These are phyloP conservation scores for Nemophila menziesii DNA, from an alignment of 257 asterid species.

Conservation along the genomic window DNA sequence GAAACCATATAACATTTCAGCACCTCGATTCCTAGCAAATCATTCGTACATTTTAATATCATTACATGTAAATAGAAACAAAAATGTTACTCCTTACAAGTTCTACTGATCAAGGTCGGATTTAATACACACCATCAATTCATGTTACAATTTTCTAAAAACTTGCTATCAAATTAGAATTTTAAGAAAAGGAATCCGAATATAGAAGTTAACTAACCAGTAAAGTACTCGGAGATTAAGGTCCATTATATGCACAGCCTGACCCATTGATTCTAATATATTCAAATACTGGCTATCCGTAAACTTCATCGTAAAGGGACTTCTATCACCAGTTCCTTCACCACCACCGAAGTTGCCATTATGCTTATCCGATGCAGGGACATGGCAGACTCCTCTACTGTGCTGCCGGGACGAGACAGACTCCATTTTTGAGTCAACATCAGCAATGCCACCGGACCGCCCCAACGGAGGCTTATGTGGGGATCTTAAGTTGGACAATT, in stretches of 20 bases:
- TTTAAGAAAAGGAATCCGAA: not conserved
- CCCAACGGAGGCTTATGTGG: constrained; percentile 36
- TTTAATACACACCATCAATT: not conserved
- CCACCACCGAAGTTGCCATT: not conserved
- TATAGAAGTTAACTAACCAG: constrained; percentile 44
- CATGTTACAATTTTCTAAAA: not conserved
- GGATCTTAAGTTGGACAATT: constrained; percentile 59
- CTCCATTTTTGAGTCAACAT: constrained; percentile 39
- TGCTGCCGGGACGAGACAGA: constrained; percentile 48
- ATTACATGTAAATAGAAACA: not conserved
- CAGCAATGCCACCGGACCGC: not conserved
- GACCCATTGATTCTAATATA: constrained; percentile 89
- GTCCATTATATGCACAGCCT: constrained; percentile 66
- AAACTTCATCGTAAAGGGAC: constrained; percentile 41
- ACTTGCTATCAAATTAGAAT: not conserved
- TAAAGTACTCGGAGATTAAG: constrained; percentile 43
- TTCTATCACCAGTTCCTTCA: constrained; percentile 14
- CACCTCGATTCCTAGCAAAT: not conserved
- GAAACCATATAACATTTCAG: constrained; percentile 56
- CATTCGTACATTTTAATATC: not conserved
- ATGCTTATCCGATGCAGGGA: not conserved
- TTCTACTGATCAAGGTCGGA: not conserved
- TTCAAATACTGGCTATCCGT: constrained; percentile 68
- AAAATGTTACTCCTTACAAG: not conserved
- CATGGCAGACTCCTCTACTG: constrained; percentile 12